These are phyloP conservation scores for Benincasa hispida DNA, from an alignment of 306 rosid genomes.

Conservation along the genomic window DNA sequence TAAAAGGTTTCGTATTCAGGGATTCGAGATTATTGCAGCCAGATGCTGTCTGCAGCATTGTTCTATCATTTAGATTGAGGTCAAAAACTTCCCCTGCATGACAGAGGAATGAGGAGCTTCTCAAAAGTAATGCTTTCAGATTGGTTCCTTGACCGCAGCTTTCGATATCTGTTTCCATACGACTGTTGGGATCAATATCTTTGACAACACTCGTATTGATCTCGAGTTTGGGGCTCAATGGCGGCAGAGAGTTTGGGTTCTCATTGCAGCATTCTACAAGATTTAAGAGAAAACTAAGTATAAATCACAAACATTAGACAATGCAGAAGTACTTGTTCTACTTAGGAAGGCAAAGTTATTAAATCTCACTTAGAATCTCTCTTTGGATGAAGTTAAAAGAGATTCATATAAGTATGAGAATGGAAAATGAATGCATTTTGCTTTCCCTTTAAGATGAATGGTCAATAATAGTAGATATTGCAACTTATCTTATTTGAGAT, in stretches of 20 bases:
- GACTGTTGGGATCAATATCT: constrained; percentile 13
- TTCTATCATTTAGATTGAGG: constrained; percentile 26
- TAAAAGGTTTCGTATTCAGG: constrained; percentile 20
- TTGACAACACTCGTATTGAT: constrained; percentile 15
- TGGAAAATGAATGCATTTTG: background rate
- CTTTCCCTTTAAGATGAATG: background rate
- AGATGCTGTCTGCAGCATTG: constrained; percentile 20
- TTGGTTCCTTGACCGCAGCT: constrained; percentile 9
- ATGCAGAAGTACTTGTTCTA: background rate
- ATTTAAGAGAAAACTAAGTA: constrained; percentile 6
- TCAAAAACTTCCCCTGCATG: constrained; percentile 50
- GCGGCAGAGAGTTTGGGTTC: constrained; percentile 16
- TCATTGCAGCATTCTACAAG: constrained; percentile 31
- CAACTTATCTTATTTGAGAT: background rate
- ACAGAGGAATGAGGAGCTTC: constrained; percentile 43
- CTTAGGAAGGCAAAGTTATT: background rate
- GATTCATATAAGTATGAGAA: background rate
- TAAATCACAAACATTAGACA: constrained; percentile 1
- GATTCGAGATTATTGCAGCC: constrained; percentile 7
- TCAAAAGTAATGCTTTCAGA: constrained; percentile 40
- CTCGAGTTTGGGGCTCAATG: constrained; percentile 18
- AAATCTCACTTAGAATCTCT: background rate
- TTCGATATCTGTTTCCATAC: constrained; percentile 2
- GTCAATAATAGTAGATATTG: background rate
- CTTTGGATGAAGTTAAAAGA: background rate